phyloP scores from a whole-genome alignment of 371 early-diverging fungal species.

The Mortierella sp. region DNA sequence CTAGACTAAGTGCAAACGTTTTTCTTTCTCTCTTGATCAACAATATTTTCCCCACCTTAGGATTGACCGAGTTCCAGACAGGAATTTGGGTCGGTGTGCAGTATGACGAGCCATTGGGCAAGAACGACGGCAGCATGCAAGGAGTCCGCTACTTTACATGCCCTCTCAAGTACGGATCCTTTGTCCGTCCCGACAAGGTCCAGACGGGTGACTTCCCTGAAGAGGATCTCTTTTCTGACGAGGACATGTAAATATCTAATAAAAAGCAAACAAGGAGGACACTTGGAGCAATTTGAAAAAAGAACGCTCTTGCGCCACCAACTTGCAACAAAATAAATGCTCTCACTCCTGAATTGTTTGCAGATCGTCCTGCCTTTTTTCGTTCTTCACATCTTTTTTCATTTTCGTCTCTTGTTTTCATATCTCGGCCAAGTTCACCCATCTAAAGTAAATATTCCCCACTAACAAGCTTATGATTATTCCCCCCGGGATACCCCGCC shows the following conservation, averaged over 20 bases:
- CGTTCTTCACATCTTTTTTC: background rate
- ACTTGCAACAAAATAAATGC: background rate
- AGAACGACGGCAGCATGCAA: constrained; percentile 92
- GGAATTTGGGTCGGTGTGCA: constrained; percentile 96
- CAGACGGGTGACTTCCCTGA: constrained; percentile 91
- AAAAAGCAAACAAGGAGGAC: background rate
- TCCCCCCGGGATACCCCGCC: background rate
- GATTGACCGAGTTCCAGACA: constrained; percentile 81
- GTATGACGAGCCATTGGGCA: constrained; percentile 97
- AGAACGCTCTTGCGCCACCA: background rate
- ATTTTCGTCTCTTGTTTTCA: background rate
- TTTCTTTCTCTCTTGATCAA: background rate
- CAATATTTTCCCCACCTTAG: constrained; percentile 45
- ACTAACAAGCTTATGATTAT: background rate
- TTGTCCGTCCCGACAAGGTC: constrained; percentile 91
- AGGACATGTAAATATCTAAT: too few species aligned
- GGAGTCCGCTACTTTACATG: constrained; percentile 85
- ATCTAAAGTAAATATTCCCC: background rate
- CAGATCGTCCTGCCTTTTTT: background rate
- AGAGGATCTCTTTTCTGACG: constrained; percentile 60
- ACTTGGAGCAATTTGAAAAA: background rate
- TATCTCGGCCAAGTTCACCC: background rate
- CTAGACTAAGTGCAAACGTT: too few species aligned
- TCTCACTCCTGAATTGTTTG: background rate
- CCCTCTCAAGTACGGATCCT: constrained; percentile 83